A percentile compares a stretch with the other conserved stretches of the same genome.
phyloP scores from a whole-genome alignment of 768 basidiomycete genomes.

The Collybia nuda region DNA sequence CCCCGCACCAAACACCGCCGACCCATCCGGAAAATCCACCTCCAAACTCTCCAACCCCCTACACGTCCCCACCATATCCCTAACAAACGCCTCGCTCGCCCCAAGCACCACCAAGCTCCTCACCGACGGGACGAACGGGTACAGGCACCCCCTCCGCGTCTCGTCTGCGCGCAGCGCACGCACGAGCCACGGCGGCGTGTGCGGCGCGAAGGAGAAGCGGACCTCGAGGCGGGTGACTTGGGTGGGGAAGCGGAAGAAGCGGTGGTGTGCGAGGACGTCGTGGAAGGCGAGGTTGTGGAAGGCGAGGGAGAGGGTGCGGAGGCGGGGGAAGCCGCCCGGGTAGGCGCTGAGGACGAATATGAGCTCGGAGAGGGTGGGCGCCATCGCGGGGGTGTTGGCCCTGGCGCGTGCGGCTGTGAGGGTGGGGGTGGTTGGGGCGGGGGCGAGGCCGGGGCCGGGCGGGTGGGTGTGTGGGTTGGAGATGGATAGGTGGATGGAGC shows the following conservation, averaged over 20 bases:
- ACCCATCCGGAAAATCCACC: too few relatives aligned
- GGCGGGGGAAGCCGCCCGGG: conserved; percentile 13
- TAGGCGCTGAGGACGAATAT: conserved; percentile 16
- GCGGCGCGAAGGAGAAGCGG: conserved; percentile 7
- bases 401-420: neutral
- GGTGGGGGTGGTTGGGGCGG: too few relatives aligned
- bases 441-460: neutral
- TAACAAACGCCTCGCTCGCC: conserved; percentile 7
- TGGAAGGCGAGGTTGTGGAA: conserved; percentile 18
- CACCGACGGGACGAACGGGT: neutral
- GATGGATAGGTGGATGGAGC: conserved; percentile 7
- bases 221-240: conserved; percentile 19
- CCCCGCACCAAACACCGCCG: too few relatives aligned
- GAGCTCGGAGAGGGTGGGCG: conserved; percentile 15
- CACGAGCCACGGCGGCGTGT: neutral
- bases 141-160: neutral
- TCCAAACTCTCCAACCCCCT: too few relatives aligned
- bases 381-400: conserved; percentile 8
- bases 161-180: neutral
- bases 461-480: conserved; percentile 6
- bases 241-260: conserved; percentile 18
- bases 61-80: neutral
- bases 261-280: conserved; percentile 18
- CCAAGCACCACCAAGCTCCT: conserved; percentile 1
- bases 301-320: conserved; percentile 18